phyloP scores from a whole-genome alignment of 768 basidiomycete genomes.

The Naematelia aurantialba region DNA sequence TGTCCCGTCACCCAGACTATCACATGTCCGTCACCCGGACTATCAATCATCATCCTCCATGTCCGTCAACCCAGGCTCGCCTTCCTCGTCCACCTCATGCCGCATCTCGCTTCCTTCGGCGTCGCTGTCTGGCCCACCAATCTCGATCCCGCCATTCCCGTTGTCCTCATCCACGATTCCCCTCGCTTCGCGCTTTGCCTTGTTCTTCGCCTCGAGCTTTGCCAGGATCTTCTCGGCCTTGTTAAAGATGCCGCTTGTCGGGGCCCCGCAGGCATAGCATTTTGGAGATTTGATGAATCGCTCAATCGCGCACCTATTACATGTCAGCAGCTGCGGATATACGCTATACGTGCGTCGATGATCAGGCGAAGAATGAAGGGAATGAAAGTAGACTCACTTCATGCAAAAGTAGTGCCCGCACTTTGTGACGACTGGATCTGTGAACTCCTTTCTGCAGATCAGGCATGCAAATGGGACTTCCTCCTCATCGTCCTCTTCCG shows the following conservation, averaged over 20 bases:
- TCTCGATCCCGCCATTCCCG: constrained; percentile 37
- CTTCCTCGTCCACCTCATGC: constrained; percentile 33
- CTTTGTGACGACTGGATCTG: constrained; percentile 89
- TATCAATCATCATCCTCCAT: constrained; percentile 19
- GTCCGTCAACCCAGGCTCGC: constrained; percentile 18
- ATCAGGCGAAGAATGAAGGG: not conserved
- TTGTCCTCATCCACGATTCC: constrained; percentile 50
- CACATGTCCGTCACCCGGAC: no score
- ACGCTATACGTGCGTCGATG: not conserved
- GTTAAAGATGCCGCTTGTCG: constrained; percentile 96
- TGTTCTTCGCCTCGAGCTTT: constrained; percentile 71
- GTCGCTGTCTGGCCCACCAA: constrained; percentile 36
- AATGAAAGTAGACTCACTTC: constrained; percentile 50
- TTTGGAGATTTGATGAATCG: constrained; percentile 83
- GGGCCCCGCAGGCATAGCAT: constrained; percentile 87
- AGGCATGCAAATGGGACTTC: constrained; percentile 98
- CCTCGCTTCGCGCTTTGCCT: constrained; percentile 55
- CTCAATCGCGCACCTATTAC: constrained; percentile 74
- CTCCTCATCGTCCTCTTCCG: constrained; percentile 60
- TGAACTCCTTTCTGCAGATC: constrained; percentile 90
- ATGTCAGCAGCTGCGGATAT: constrained; percentile 2
- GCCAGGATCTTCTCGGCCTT: constrained; percentile 83
- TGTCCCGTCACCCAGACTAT: no score
- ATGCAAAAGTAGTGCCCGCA: constrained; percentile 97
- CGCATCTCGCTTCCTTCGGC: constrained; percentile 51